These are phyloP conservation scores for Lanmaoa rubissima DNA, from an alignment of 768 basidiomycete species.

Conservation along the genomic window DNA sequence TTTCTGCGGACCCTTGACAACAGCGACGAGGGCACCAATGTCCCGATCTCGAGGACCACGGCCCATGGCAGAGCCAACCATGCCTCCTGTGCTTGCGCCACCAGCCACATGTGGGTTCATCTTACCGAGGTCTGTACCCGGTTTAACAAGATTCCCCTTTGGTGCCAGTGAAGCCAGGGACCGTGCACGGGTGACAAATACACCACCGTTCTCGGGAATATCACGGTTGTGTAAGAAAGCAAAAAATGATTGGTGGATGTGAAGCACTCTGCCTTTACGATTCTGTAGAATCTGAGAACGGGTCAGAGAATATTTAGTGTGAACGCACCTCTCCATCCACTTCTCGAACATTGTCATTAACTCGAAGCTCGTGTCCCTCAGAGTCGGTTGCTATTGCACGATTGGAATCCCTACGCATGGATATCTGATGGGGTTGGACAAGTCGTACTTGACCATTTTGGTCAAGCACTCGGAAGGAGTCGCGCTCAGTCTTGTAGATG, in stretches of 20 bases:
- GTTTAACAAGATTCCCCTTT: conserved; percentile 70
- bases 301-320: not conserved
- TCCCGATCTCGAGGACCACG: conserved; percentile 81
- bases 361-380: conserved; percentile 81
- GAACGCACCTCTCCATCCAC: conserved; percentile 75
- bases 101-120: conserved; percentile 78
- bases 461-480: conserved; percentile 93
- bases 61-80: conserved; percentile 80
- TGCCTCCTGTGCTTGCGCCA: conserved; percentile 61
- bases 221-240: conserved; percentile 95
- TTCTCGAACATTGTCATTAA: conserved; percentile 93
- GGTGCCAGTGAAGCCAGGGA: conserved; percentile 83
- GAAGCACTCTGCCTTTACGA: conserved; percentile 87
- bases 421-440: conserved; percentile 92
- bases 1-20: conserved; percentile 88
- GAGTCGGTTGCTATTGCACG: conserved; percentile 87
- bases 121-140: conserved; percentile 77
- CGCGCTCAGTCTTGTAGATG: conserved; percentile 95
- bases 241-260: conserved; percentile 91
- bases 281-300: conserved; percentile 39
- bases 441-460: conserved; percentile 88
- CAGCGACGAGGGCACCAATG: conserved; percentile 74
- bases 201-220: conserved; percentile 84
- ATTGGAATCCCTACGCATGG: conserved; percentile 80
- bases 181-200: conserved; percentile 89